phyloP scores from a whole-genome alignment of 768 basidiomycete species.

The Termitomyces bulborhizus region DNA sequence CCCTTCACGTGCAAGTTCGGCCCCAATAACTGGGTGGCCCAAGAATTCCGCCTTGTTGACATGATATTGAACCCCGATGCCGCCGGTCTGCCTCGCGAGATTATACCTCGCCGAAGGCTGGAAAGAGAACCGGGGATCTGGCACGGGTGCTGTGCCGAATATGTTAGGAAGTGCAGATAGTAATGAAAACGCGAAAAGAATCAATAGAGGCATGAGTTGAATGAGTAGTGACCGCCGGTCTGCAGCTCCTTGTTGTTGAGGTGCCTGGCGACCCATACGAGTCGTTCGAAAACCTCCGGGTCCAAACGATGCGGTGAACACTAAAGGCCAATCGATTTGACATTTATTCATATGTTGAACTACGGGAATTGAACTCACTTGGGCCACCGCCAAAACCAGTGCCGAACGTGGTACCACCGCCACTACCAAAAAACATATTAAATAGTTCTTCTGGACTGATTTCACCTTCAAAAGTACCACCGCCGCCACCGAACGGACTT shows the following conservation, averaged over 20 bases:
- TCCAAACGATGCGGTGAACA: conserved; percentile 78
- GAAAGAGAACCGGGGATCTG: conserved; percentile 82
- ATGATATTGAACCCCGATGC: conserved; percentile 73
- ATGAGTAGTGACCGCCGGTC: conserved; percentile 59
- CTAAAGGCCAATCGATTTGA: conserved; percentile 19
- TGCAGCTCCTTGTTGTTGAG: conserved; percentile 22
- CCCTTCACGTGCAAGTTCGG: conserved; percentile 54
- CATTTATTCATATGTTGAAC: conserved; percentile 3
- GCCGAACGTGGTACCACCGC: conserved; percentile 48
- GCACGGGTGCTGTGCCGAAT: conserved; percentile 57
- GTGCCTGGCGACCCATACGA: conserved; percentile 42
- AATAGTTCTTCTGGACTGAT: conserved; percentile 95
- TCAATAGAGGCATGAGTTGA: conserved; percentile 79
- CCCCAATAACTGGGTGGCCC: conserved; percentile 69
- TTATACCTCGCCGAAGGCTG: conserved; percentile 52
- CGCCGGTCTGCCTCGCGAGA: conserved; percentile 64
- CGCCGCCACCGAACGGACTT: conserved; percentile 42
- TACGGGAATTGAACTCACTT: conserved; percentile 24
- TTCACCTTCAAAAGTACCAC: conserved; percentile 65
- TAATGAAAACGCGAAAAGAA: conserved; percentile 82
- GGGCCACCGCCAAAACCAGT: conserved; percentile 51
- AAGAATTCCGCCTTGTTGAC: conserved; percentile 76
- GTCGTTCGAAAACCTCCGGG: conserved; percentile 77
- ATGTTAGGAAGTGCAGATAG: conserved; percentile 75
- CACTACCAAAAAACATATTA: conserved; percentile 99